Base-by-base conservation (phyloP, 169 alveolate species). In the Eimeria sp. region DNA sequence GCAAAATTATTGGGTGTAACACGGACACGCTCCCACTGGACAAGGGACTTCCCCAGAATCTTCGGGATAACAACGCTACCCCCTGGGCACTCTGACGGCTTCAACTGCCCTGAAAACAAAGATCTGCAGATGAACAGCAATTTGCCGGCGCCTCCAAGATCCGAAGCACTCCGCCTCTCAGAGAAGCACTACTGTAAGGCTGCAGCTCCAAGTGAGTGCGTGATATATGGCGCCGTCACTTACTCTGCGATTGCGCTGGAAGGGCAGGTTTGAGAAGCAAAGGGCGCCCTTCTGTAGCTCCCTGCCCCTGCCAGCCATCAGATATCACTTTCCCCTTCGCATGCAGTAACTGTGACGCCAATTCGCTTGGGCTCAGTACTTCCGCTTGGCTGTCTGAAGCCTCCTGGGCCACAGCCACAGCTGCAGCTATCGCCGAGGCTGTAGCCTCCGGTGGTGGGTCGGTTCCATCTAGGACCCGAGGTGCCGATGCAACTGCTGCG, bases 1-100 rank as follows among this genome's bases (percentile, higher is more conserved):
- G 82, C 85, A 83, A 93, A 97, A 68, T 37, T 77, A 74, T 30
- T 95, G 25, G 89, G 85, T 16, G 94, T 77, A 23, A 97, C 95
- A 43, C 95, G 95, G 43, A 97, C 95, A 85, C 97, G 95, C 58
- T 76, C 60, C 98, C 98, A 97, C 90, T 96, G 87, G 87, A 97
- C 95, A n/a, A 87, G 87, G 27, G 98, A 97, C 37, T 97, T 98
- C 68, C 97, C 97, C 54, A 89, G 95, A 85, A 97, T 97, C 77
- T 71, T 66, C n/a, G 97, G 97, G 60, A 95, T 90, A 4, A 83
- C 95, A 33, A 76, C 95, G 64, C 82, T 71, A 66, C 95, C 97
- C 4, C 95, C 96, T 56, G 66, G 64, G 52, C 74, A 30, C 43
- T 91, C 90, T n/a, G 96, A 80, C 52, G 97, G 97, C 85, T 40